Conservation (phyloP, 441 rosid genomes). For the Gossypium aridum region DNA sequence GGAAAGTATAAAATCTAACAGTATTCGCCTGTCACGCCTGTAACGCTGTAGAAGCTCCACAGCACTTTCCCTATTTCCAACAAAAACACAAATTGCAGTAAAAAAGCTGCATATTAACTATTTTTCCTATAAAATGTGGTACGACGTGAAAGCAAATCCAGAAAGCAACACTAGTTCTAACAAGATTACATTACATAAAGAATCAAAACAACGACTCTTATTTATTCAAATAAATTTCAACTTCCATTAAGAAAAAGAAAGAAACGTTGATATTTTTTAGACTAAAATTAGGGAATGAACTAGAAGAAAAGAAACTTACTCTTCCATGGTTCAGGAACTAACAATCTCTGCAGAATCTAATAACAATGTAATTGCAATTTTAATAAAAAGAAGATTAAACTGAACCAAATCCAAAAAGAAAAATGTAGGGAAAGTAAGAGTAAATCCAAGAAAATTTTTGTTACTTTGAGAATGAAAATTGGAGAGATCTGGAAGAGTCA, state of each 20-base stretch:
- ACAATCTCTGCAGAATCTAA: slow-evolving; percentile 19
- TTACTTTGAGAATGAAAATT: neutral
- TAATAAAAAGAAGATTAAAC: neutral
- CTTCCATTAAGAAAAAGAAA: neutral
- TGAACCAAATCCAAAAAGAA: neutral
- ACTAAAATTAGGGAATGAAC: neutral
- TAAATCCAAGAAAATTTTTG: neutral
- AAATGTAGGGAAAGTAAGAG: neutral
- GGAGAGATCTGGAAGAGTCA: slow-evolving; percentile 7
- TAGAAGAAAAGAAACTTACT: slow-evolving; percentile 25
- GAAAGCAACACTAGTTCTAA: neutral
- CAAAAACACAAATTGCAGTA: neutral
- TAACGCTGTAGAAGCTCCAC: slow-evolving; percentile 76
- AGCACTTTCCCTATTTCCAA: slow-evolving; percentile 52
- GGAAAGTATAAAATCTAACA: slow-evolving; percentile 76
- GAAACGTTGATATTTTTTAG: neutral
- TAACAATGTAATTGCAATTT: neutral
- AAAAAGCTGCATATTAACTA: neutral
- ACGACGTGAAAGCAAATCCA: neutral
- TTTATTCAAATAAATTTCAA: neutral
- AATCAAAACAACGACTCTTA: neutral
- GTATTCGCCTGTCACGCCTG: slow-evolving; percentile 77
- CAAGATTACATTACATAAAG: neutral
- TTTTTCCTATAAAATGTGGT: neutral
- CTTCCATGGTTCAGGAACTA: slow-evolving; percentile 19